A percentile compares a stretch with the other conserved stretches of the same genome.
These are phyloP conservation scores for Kwoniella newhampshirensis DNA, from an alignment of 768 basidiomycete genomes.

Conservation along the genomic window DNA sequence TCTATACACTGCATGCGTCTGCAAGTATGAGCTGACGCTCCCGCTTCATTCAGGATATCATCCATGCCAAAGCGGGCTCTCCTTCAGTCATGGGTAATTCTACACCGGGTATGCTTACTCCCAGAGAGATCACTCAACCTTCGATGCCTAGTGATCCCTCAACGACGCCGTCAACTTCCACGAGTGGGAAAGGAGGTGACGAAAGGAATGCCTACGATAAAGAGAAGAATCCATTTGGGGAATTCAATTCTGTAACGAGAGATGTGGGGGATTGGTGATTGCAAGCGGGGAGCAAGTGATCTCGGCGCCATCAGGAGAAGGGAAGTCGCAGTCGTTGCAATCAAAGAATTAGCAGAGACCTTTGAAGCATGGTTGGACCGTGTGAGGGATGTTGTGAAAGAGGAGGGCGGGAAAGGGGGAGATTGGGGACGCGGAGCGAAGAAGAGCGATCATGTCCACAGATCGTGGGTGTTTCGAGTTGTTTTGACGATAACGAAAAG, in stretches of 20 bases:
- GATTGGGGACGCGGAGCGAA: too few species aligned
- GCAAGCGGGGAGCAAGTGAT: too few species aligned
- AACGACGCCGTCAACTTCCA: constrained; percentile 15
- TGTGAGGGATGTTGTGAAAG: too few species aligned
- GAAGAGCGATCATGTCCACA: too few species aligned
- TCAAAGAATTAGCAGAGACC: too few species aligned
- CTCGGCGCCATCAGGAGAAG: too few species aligned
- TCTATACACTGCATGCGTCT: constrained; percentile 48
- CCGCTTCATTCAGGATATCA: constrained; percentile 39
- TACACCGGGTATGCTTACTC: constrained; percentile 52
- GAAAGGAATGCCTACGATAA: constrained; percentile 24
- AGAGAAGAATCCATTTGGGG: constrained; percentile 73
- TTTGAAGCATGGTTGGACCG: too few species aligned
- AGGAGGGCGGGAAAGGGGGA: too few species aligned
- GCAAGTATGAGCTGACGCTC: constrained; percentile 53
- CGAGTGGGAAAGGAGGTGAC: constrained; percentile 32
- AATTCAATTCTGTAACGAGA: constrained; percentile 81
- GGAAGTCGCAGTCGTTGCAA: too few species aligned
- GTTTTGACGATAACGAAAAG: too few species aligned
- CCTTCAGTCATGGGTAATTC: constrained; percentile 43
- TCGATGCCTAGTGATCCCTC: background rate
- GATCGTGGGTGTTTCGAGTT: too few species aligned
- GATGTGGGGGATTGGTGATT: constrained; percentile 46
- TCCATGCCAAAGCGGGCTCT: constrained; percentile 52
- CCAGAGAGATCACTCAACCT: constrained; percentile 42